Evolutionary conservation across 1,139 yeast species (phyloP).

Genomic region (Scheffersomyces illinoinensis): DNA sequence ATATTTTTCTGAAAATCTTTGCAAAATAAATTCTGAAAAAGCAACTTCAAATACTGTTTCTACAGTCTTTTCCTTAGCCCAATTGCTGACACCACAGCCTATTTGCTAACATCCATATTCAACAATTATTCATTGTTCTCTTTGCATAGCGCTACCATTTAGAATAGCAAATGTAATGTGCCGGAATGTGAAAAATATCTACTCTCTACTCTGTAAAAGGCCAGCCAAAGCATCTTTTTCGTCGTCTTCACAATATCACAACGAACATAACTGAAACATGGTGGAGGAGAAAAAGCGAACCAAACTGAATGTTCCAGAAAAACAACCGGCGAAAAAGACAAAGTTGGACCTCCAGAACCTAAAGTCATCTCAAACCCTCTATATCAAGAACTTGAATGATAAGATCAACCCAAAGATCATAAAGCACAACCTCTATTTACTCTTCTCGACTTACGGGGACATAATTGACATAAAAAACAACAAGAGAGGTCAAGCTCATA

Average conservation of each 20-base stretch:
- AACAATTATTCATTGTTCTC: neutral
- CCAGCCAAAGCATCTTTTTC: neutral
- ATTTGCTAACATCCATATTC: neutral
- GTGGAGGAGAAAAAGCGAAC: neutral
- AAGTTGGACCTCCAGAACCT: constrained; percentile 12
- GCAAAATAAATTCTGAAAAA: neutral
- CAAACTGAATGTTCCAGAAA: neutral
- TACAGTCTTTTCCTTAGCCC: neutral
- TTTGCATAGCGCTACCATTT: neutral
- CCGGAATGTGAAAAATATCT: neutral
- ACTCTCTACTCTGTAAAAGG: no score
- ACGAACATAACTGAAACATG: neutral
- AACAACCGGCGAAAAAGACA: constrained; percentile 7
- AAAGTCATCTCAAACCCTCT: constrained; percentile 51
- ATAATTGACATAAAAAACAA: constrained; percentile 52
- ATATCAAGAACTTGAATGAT: constrained; percentile 67
- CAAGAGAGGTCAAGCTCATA: constrained; percentile 79
- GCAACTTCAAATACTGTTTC: neutral
- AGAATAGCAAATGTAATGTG: neutral
- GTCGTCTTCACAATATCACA: neutral
- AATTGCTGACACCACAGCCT: neutral
- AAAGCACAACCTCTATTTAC: constrained; percentile 56
- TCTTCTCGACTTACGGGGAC: constrained; percentile 71
- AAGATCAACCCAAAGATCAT: constrained; percentile 49
- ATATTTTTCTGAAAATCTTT: no score